phyloP scores from a whole-genome alignment of 768 basidiomycete species.

The Naganishia friedmannii region DNA sequence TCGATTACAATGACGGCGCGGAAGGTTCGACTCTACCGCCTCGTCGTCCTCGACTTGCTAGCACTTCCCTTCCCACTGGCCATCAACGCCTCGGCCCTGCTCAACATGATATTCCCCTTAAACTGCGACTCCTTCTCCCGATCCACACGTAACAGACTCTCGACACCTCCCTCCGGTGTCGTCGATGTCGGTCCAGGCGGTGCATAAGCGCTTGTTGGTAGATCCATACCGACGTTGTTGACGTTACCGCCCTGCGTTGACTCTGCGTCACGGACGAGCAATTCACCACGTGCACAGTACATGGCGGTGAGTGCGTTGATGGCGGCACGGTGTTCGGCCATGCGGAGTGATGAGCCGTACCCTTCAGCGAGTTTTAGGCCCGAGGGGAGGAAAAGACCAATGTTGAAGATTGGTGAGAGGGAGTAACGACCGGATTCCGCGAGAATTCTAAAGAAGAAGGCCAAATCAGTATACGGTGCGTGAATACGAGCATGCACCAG shows the following conservation, averaged over 20 bases:
- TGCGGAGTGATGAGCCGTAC: conserved; percentile 83
- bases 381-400: conserved; percentile 81
- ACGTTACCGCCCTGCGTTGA: too few relatives aligned
- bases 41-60: not conserved
- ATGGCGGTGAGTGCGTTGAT: conserved; percentile 46
- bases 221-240: conserved; percentile 3
- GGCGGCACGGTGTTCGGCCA: conserved; percentile 86
- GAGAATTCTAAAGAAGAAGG: conserved; percentile 62
- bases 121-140: conserved; percentile 10
- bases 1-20: not conserved
- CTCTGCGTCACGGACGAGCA: conserved; percentile 1
- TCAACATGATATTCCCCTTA: conserved; percentile 18
- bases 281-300: conserved; percentile 43
- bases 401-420: conserved; percentile 87
- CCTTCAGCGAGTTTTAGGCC: conserved; percentile 84
- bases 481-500: too few relatives aligned
- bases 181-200: not conserved
- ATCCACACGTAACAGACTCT: not conserved
- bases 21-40: not conserved
- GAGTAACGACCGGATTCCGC: conserved; percentile 90
- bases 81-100: conserved; percentile 10
- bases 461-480: not conserved
- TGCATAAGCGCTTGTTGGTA: conserved; percentile 19
- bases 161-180: not conserved
- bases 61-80: conserved; percentile 7